Base-by-base conservation (phyloP, 768 basidiomycete genomes). In the Lactarius akahatsu region DNA sequence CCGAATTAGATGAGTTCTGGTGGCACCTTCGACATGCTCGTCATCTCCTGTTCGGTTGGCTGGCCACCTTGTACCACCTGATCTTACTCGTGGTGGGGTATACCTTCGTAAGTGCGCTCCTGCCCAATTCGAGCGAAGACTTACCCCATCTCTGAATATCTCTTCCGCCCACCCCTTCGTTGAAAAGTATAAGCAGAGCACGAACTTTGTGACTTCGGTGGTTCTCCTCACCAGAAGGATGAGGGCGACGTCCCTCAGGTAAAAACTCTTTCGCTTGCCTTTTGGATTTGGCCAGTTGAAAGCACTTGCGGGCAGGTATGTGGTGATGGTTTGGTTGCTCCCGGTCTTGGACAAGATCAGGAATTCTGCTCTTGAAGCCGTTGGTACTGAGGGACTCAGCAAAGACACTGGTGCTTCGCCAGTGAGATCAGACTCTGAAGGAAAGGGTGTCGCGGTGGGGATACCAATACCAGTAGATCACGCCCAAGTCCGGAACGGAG, bases 21-120 rank as follows among this genome's bases (percentile, higher is more conserved):
- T 36, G 23, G 32, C 61, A 38, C 11, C 4, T 59, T 54, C 57
- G 57, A 50, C 56, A n/a, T 8, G 45, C 47, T 13, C 56, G 20
- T 20, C 4, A 7, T 10, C 57, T 63, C 32, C n/a, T 67, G 32
- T 20, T 52, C 38, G 41, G 52, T 9, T 62, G 57, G 47, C n/a
- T 67, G n/a, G 57, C 26, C 26, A 54, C 56, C 7, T 59, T 58
- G 43, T 62, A 20, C 41, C n/a, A 26, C n/a, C 38, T 62, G 11
- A 20, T 62, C 15, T 38, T 40, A 2, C 16, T 62, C 55, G 36
- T 26, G 61, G 65, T 13, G 23, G 8, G 45, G 47, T 43, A 52
- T 40, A 6, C 36, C 13, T 57, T 57, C 20, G 65, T 57, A 26
- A 40, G 61, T 57, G 26, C 32, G 26, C 20, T 10, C 26, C 15